phyloP scores from a whole-genome alignment of 768 basidiomycete species.

The Coprinopsis cinerea region DNA sequence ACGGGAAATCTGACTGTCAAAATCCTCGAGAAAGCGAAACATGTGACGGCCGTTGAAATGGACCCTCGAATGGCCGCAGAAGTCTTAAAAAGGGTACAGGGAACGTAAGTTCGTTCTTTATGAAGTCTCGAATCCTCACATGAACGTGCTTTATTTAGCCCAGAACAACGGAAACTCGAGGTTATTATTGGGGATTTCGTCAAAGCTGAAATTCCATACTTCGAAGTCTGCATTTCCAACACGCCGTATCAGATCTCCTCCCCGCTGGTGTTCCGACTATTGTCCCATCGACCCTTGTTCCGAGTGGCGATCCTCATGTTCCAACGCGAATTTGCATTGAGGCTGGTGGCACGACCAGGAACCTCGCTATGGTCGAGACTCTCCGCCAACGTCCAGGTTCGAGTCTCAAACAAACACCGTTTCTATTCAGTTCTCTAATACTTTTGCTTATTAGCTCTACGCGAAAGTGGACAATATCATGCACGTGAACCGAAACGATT shows the following conservation, averaged over 20 bases:
- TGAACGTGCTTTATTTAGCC: constrained; percentile 39
- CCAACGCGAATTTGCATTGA: constrained; percentile 95
- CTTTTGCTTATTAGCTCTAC: constrained; percentile 48
- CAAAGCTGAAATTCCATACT: constrained; percentile 96
- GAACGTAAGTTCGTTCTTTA: constrained; percentile 65
- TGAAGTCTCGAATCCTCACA: background rate
- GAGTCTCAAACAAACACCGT: background rate
- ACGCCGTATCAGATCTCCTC: constrained; percentile 99
- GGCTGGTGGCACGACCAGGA: constrained; percentile 81
- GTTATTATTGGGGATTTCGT: constrained; percentile 97
- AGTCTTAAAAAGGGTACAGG: constrained; percentile 93
- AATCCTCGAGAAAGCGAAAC: constrained; percentile 90
- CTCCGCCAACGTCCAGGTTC: constrained; percentile 88
- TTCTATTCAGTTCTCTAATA: background rate
- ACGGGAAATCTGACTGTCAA: constrained; percentile 94
- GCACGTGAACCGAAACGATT: constrained; percentile 96
- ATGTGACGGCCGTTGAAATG: constrained; percentile 93
- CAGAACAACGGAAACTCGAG: constrained; percentile 92
- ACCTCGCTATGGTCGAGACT: constrained; percentile 89
- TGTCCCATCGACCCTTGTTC: constrained; percentile 92
- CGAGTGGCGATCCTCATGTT: constrained; percentile 98
- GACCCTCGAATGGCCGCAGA: constrained; percentile 99
- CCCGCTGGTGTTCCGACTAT: constrained; percentile 91
- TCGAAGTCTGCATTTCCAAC: constrained; percentile 98
- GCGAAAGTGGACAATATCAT: constrained; percentile 94